phyloP scores from a whole-genome alignment of 2,329 filamentous ascomycete genomes.

The Fusarium sp. region DNA sequence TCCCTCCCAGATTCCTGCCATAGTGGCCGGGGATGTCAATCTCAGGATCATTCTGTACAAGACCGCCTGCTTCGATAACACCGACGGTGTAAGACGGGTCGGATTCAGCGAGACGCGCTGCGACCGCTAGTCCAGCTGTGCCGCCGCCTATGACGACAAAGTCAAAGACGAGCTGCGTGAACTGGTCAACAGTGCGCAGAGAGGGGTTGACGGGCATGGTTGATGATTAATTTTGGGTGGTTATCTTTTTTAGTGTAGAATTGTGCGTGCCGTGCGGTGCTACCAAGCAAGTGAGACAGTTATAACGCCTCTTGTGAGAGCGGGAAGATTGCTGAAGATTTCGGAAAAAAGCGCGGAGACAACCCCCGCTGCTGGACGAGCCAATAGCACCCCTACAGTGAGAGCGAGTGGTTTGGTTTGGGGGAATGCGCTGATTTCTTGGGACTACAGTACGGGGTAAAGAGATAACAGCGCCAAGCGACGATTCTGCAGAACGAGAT shows the following conservation, averaged over 20 bases:
- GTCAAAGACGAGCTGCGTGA: conserved; percentile 41
- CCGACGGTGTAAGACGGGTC: conserved; percentile 42
- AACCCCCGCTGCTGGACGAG: neutral
- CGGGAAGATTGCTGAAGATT: too few relatives aligned
- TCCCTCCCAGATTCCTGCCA: conserved; percentile 48
- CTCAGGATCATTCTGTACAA: conserved; percentile 41
- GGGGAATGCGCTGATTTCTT: neutral
- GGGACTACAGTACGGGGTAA: neutral
- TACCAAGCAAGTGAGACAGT: neutral
- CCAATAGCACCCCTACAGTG: neutral
- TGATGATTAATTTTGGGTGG: neutral
- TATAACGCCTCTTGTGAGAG: conserved; percentile 19
- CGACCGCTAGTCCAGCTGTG: conserved; percentile 62
- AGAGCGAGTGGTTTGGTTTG: neutral
- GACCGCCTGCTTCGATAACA: conserved; percentile 46
- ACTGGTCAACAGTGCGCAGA: conserved; percentile 29
- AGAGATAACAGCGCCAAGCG: neutral
- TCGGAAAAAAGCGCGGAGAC: neutral
- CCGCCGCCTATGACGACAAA: conserved; percentile 62
- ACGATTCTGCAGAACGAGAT: neutral
- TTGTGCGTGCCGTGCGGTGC: neutral
- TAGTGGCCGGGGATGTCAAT: conserved; percentile 53
- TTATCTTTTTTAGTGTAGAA: neutral
- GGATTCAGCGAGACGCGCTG: conserved; percentile 57
- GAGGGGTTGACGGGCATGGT: conserved; percentile 10